Percentiles rank a stretch among this genome's conserved stretches.
phyloP scores from a whole-genome alignment of 2,329 filamentous ascomycete genomes.

The Xylariaceae sp. region DNA sequence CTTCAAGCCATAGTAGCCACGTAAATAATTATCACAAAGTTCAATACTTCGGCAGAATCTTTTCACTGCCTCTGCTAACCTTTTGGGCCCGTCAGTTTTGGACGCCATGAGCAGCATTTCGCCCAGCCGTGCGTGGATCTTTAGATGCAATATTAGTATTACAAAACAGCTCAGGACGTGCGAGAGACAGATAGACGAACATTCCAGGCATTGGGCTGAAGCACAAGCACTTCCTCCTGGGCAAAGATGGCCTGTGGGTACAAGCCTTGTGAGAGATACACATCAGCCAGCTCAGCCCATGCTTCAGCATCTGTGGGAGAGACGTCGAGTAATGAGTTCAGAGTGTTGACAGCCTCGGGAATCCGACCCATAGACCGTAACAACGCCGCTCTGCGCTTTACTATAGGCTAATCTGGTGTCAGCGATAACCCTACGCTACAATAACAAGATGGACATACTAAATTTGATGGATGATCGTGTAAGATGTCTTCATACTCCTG shows the following conservation, averaged over 20 bases:
- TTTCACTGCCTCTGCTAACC: constrained; percentile 71
- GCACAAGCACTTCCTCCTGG: constrained; percentile 83
- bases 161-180: constrained; percentile 1
- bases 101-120: constrained; percentile 76
- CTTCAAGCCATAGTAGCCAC: constrained; percentile 90
- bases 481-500: constrained; percentile 76
- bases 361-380: constrained; percentile 69
- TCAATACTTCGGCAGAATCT: constrained; percentile 90
- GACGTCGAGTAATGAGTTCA: constrained; percentile 75
- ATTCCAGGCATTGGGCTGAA: constrained; percentile 93
- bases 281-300: constrained; percentile 86
- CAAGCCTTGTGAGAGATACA: constrained; percentile 78
- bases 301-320: constrained; percentile 88
- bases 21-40: constrained; percentile 86
- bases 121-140: constrained; percentile 84
- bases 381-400: constrained; percentile 80
- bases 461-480: constrained; percentile 70
- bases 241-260: constrained; percentile 83
- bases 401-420: constrained; percentile 60
- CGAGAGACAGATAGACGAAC: constrained; percentile 48
- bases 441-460: constrained; percentile 53
- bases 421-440: neutral
- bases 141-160: constrained; percentile 29
- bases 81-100: constrained; percentile 46
- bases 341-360: constrained; percentile 69